phyloP scores from a whole-genome alignment of 163 green algal species.

The Chloromonas sp. region DNA sequence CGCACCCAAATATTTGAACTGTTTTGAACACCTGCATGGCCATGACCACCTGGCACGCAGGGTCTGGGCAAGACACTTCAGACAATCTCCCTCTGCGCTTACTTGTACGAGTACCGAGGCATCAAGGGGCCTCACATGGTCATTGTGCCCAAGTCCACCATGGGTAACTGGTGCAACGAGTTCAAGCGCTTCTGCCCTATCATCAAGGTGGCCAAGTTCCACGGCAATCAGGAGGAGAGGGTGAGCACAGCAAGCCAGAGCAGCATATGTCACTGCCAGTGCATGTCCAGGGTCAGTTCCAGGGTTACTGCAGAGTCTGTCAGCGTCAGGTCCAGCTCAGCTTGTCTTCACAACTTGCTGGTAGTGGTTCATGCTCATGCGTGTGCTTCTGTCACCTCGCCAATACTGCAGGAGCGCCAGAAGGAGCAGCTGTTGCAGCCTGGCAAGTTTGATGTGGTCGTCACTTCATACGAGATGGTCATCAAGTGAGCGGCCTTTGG shows the following conservation, averaged over 20 bases:
- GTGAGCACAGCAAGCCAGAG: slow-evolving; percentile 24
- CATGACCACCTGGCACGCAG: slow-evolving; percentile 29
- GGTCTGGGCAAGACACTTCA: slow-evolving; percentile 96
- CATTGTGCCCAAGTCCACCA: slow-evolving; percentile 96
- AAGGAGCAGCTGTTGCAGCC: slow-evolving; percentile 58
- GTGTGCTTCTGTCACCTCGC: too few relatives aligned
- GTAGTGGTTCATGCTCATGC: too few relatives aligned
- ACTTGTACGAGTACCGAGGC: slow-evolving; percentile 93
- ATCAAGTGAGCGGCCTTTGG: slow-evolving; percentile 70
- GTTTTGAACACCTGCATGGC: background rate
- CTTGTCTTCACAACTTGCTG: too few relatives aligned
- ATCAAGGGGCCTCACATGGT: slow-evolving; percentile 97
- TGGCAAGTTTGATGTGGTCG: slow-evolving; percentile 91
- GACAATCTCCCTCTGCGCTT: slow-evolving; percentile 95
- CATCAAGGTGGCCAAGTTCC: slow-evolving; percentile 90
- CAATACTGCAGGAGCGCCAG: slow-evolving; percentile 40
- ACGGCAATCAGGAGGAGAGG: slow-evolving; percentile 86
- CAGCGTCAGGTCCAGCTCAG: background rate
- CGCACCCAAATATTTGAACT: too few relatives aligned
- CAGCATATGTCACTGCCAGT: background rate
- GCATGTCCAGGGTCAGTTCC: background rate
- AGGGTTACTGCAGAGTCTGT: too few relatives aligned
- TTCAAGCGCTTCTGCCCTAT: slow-evolving; percentile 91
- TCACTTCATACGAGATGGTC: slow-evolving; percentile 99
- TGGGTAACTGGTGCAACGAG: slow-evolving; percentile 99